Conservation (phyloP, 1,284 basidiomycete genomes). For the Cutaneotrichosporon dermatis region DNA sequence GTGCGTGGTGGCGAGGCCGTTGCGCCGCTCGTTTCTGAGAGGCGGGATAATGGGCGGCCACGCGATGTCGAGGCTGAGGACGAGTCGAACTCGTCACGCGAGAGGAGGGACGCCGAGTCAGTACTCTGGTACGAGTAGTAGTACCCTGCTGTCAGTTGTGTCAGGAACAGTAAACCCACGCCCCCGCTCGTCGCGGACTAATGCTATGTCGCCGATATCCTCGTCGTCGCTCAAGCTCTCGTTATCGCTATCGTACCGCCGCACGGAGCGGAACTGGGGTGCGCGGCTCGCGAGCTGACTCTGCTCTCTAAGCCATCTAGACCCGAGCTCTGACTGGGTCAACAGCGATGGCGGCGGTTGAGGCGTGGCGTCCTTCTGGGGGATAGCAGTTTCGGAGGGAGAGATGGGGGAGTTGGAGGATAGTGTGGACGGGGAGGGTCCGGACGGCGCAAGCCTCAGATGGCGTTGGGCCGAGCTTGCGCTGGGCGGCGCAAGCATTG, state of each 20-base stretch:
- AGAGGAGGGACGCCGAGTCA: conserved; percentile 29
- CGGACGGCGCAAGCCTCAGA: not conserved
- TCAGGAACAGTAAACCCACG: conserved; percentile 30
- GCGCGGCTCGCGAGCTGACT: conserved; percentile 51
- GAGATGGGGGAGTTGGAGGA: not conserved
- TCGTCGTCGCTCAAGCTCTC: conserved; percentile 43
- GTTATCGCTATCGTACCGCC: conserved; percentile 35
- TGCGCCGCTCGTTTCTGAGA: not conserved
- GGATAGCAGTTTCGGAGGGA: not conserved
- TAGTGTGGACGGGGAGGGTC: not conserved
- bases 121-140: conserved; percentile 47
- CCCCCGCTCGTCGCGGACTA: conserved; percentile 44
- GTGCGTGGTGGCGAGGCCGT: not conserved
- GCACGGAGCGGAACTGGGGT: conserved; percentile 10
- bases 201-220: conserved; percentile 36
- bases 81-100: conserved; percentile 13
- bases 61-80: not conserved
- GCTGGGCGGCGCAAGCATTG: not conserved
- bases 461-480: not conserved
- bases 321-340: conserved; percentile 57
- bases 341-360: conserved; percentile 27
- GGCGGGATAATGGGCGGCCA: not conserved
- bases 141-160: conserved; percentile 29
- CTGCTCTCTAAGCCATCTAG: conserved; percentile 77
- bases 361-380: not conserved